Conservation (phyloP, 202 grass and related monocot genomes). For the Cymbopogon flexuosus region DNA sequence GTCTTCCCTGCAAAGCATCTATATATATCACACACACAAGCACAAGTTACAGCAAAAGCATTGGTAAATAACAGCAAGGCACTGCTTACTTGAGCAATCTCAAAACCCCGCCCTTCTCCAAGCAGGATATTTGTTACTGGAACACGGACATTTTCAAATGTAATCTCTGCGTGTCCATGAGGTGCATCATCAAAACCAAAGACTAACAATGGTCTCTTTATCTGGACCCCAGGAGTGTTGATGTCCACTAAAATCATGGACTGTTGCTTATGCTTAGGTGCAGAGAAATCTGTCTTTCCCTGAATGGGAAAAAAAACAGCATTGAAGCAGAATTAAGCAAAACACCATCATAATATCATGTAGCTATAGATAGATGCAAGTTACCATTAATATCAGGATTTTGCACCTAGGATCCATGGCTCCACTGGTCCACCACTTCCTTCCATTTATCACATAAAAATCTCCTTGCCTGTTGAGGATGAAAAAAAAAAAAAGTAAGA, state of each 20-base stretch:
- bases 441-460: conserved; percentile 87
- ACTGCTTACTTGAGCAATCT: conserved; percentile 87
- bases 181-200: conserved; percentile 92
- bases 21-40: conserved; percentile 5
- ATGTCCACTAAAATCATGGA: conserved; percentile 93
- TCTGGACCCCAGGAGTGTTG: conserved; percentile 69
- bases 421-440: conserved; percentile 97
- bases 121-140: conserved; percentile 78
- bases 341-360: background rate
- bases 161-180: conserved; percentile 90
- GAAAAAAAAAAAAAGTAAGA: background rate
- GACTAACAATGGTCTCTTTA: conserved; percentile 80
- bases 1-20: conserved; percentile 65
- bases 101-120: conserved; percentile 85
- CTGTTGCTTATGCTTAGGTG: conserved; percentile 82
- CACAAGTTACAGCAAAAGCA: background rate
- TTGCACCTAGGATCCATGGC: conserved; percentile 97
- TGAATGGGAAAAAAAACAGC: conserved; percentile 34
- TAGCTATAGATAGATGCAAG: background rate
- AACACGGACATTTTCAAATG: conserved; percentile 79
- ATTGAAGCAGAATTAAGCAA: background rate
- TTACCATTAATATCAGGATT: conserved; percentile 94
- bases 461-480: conserved; percentile 56
- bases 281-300: conserved; percentile 91
- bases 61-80: background rate